Conservation (phyloP, 2,329 filamentous ascomycete genomes). For the Xylaria sp. region DNA sequence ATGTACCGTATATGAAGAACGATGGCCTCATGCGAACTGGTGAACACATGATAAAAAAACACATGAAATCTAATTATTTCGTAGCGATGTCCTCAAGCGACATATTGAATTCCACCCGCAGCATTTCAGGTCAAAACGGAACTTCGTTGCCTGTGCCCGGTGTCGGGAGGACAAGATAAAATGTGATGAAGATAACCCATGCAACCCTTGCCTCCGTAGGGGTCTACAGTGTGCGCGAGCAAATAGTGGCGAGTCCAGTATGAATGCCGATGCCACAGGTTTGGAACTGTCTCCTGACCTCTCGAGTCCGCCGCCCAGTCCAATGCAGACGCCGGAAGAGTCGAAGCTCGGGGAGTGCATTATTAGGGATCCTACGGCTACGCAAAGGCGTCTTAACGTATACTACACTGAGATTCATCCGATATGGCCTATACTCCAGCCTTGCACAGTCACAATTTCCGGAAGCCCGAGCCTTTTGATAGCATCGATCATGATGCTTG, state of each 20-base stretch:
- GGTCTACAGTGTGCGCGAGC: conserved; percentile 39
- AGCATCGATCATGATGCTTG: conserved; percentile 41
- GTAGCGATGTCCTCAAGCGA: conserved; percentile 44
- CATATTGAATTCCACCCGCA: conserved; percentile 43
- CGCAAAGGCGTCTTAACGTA: conserved; percentile 33
- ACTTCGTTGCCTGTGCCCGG: conserved; percentile 36
- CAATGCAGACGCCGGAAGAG: conserved; percentile 1
- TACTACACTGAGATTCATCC: conserved; percentile 42
- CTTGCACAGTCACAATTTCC: conserved; percentile 29
- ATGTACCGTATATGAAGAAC: not conserved
- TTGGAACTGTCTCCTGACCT: not conserved
- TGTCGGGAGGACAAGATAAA: conserved; percentile 42
- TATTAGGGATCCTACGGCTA: conserved; percentile 12
- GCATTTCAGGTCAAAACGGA: conserved; percentile 32
- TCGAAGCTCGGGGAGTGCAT: conserved; percentile 23
- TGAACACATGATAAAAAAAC: not conserved
- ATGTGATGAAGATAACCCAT: conserved; percentile 42
- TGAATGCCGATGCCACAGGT: not conserved
- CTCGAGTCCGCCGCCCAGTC: conserved; percentile 13
- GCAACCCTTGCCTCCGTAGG: conserved; percentile 37
- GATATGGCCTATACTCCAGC: conserved; percentile 42
- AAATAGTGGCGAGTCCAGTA: not conserved
- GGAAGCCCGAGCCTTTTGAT: conserved; percentile 35
- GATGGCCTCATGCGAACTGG: not conserved
- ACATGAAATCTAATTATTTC: conserved; percentile 12